Evolutionary conservation across 345 rosid species (phyloP).

Genomic region (Psidium friedrichsthalianum): DNA sequence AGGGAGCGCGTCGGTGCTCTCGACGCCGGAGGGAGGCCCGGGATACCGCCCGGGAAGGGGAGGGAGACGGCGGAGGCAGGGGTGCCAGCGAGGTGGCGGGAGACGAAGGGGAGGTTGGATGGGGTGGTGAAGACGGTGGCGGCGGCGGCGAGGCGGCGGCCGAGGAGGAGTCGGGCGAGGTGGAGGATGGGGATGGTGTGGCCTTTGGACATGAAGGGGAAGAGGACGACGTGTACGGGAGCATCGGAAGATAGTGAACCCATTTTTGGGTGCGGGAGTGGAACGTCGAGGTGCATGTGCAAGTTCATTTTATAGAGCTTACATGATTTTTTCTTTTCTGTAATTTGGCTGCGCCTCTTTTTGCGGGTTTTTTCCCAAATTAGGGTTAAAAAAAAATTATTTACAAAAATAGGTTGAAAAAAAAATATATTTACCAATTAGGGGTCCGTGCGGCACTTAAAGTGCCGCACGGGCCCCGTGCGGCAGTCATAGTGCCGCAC

Average conservation of each 20-base stretch:
- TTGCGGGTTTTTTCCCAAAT: no score
- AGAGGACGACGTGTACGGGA: constrained; percentile 37
- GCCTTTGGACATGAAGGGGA: constrained; percentile 84
- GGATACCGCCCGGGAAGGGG: constrained; percentile 36
- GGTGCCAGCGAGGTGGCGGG: constrained; percentile 26
- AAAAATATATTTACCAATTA: no score
- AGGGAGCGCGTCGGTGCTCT: constrained; percentile 68
- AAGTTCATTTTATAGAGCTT: neutral
- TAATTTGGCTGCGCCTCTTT: neutral
- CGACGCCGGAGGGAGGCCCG: constrained; percentile 36
- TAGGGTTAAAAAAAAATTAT: no score
- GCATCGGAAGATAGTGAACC: neutral
- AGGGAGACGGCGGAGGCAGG: constrained; percentile 27
- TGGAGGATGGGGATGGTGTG: constrained; percentile 73
- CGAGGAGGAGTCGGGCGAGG: constrained; percentile 54
- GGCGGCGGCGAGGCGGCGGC: constrained; percentile 8
- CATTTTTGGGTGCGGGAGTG: neutral
- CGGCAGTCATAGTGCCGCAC: no score
- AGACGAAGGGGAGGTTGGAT: constrained; percentile 40
- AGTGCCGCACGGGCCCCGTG: no score
- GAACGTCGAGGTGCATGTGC: neutral
- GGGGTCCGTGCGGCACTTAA: no score
- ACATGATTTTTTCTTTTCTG: neutral
- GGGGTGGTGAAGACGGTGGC: constrained; percentile 70
- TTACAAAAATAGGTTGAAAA: no score